Percentiles rank a stretch among this genome's conserved stretches.
Evolutionary conservation across 2,329 filamentous ascomycete species (phyloP).

Genomic region (Pestalotiopsis sp.): DNA sequence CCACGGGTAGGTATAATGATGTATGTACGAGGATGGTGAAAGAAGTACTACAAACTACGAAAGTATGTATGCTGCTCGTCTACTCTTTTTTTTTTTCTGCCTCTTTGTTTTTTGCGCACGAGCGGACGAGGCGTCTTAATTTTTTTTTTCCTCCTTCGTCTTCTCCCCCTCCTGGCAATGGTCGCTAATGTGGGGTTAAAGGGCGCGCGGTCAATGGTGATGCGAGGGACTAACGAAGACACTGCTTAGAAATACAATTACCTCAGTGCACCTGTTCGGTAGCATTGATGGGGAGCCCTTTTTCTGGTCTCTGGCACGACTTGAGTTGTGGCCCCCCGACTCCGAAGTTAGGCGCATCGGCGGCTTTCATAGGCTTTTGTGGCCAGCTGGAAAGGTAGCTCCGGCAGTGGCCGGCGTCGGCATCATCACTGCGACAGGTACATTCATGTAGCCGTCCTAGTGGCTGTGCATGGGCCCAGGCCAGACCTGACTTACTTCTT

Average conservation of each 20-base stretch:
- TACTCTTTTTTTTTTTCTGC: not conserved
- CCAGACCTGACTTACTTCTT: too few species aligned
- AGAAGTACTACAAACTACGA: not conserved
- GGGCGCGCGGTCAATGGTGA: slow-evolving; percentile 12
- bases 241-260: slow-evolving; percentile 35
- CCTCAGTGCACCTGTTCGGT: slow-evolving; percentile 10
- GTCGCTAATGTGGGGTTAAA: slow-evolving; percentile 18
- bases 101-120: not conserved
- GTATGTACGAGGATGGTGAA: not conserved
- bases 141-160: slow-evolving; percentile 1
- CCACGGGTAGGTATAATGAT: not conserved
- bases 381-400: not conserved
- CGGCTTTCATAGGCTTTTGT: slow-evolving; percentile 13
- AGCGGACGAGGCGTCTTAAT: not conserved
- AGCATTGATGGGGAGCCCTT: not conserved
- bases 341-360: slow-evolving; percentile 10
- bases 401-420: slow-evolving; percentile 1
- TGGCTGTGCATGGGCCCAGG: not conserved
- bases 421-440: not conserved
- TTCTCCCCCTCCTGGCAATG: slow-evolving; percentile 12
- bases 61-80: not conserved
- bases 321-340: not conserved
- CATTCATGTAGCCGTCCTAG: not conserved
- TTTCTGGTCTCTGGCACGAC: not conserved
- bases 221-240: slow-evolving; percentile 24